Base-by-base conservation (phyloP, 2,329 filamentous ascomycete genomes). In the Exophiala bonariae region DNA sequence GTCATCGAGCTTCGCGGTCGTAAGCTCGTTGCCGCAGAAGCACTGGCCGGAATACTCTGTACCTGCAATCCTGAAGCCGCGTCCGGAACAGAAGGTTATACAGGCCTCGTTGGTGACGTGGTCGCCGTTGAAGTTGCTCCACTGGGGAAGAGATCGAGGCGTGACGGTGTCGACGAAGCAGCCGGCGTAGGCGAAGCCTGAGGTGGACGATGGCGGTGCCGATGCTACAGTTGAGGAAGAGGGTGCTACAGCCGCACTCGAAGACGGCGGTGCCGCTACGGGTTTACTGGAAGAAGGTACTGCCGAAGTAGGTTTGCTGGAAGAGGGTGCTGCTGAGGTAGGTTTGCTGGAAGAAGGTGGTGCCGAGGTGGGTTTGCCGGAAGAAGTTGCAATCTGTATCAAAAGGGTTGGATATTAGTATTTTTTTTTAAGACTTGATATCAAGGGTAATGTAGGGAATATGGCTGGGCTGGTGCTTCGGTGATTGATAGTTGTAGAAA, bases 41-140 rank as follows among this genome's bases (percentile, higher is more conserved):
- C 75, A 79, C 51, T 71, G 66, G 17, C 69, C 67, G 26, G 69
- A 70, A 19, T 73, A 73, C 56, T 78, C 74, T 14, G 75, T 77
- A 18, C 75, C 75, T 1, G 76, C 75, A 47, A 77, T 63, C 31
- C 63, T 55, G 53, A 66, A 78, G 7, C 76, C 74, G 35, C 63
- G 61, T 26, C 55, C 54, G 6, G 70, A 63, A 61, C 79, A 82
- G 60, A 75, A 73, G 4, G 65, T 60, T 39, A 78, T 66, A 57
- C 79, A 81, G 17, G 69, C 71, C 39, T 66, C 69, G 60, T 67
- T 71, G 53, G 64, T 71, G 59, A 75, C 66, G 14, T 57, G 50
- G 38, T 57, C 41, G n/a, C 71, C 71, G 26, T 50, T 53, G 50
- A 76, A 57, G 44, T 72, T 63, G 18, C 71, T 67, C 36, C 70